Evolutionary conservation across 768 basidiomycete species (phyloP).

Genomic region (Trametes punicea): DNA sequence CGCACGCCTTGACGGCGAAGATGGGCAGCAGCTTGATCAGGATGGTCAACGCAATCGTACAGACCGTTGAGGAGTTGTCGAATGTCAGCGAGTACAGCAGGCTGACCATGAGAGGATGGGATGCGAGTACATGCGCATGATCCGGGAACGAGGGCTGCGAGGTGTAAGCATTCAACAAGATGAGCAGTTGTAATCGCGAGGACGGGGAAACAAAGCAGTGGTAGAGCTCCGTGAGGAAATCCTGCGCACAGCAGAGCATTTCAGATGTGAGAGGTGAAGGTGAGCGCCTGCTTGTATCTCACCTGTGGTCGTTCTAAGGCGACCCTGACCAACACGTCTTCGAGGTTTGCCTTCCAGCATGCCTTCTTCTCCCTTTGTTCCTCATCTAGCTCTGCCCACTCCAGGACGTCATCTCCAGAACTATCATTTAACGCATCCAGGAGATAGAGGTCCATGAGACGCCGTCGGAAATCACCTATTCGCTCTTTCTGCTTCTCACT

Average conservation of each 20-base stretch:
- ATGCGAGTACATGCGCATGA: slow-evolving; percentile 46
- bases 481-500: slow-evolving; percentile 41
- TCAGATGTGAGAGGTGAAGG: neutral
- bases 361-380: slow-evolving; percentile 56
- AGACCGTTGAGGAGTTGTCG: slow-evolving; percentile 72
- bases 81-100: slow-evolving; percentile 66
- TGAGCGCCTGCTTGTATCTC: slow-evolving; percentile 28
- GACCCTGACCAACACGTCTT: slow-evolving; percentile 67
- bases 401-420: slow-evolving; percentile 69
- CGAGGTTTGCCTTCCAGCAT: slow-evolving; percentile 76
- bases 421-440: slow-evolving; percentile 74
- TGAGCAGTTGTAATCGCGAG: slow-evolving; percentile 65
- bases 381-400: slow-evolving; percentile 66
- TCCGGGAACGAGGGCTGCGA: slow-evolving; percentile 51
- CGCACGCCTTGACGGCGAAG: slow-evolving; percentile 60
- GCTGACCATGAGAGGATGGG: slow-evolving; percentile 60
- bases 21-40: slow-evolving; percentile 73
- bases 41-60: slow-evolving; percentile 58
- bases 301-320: slow-evolving; percentile 65
- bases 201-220: slow-evolving; percentile 56
- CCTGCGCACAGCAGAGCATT: slow-evolving; percentile 39
- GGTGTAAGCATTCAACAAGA: slow-evolving; percentile 60
- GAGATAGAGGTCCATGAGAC: slow-evolving; percentile 71
- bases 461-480: slow-evolving; percentile 62
- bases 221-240: slow-evolving; percentile 66